Conservation (phyloP, 2,329 filamentous ascomycete genomes). For the Monosporascus sp. region DNA sequence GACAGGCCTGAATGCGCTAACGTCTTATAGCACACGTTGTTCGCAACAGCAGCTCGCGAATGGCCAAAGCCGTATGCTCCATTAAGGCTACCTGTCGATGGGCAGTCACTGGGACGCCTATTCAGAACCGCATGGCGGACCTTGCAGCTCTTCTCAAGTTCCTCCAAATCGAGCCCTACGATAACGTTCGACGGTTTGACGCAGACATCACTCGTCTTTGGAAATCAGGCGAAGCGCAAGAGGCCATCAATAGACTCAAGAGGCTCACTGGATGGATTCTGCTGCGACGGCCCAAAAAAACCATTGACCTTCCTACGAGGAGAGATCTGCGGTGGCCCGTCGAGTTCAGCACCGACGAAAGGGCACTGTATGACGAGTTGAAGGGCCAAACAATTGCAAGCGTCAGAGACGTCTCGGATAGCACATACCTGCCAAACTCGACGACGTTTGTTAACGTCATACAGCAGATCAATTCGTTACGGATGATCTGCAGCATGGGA, state of each 20-base stretch:
- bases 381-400: constrained; percentile 20
- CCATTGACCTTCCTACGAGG: constrained; percentile 33
- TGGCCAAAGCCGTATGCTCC: constrained; percentile 30
- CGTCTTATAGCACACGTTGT: constrained; percentile 39
- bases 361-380: constrained; percentile 29
- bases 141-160: too few species aligned
- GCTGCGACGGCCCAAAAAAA: constrained; percentile 34
- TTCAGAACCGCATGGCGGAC: too few species aligned
- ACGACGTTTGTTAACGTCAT: constrained; percentile 36
- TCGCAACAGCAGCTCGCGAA: constrained; percentile 27
- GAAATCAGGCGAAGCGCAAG: constrained; percentile 31
- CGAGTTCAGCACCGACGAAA: constrained; percentile 32
- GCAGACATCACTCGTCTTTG: constrained; percentile 32
- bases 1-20: background rate
- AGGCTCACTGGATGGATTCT: constrained; percentile 32
- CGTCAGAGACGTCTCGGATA: constrained; percentile 29
- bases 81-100: constrained; percentile 38
- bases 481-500: constrained; percentile 43
- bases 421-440: constrained; percentile 4
- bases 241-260: constrained; percentile 36
- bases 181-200: constrained; percentile 32
- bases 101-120: too few species aligned
- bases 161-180: constrained; percentile 36
- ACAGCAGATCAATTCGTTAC: constrained; percentile 39
- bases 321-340: constrained; percentile 29